Evolutionary conservation across 306 rosid genomes (phyloP), one percentile per base, ranked within the genome.

Genomic region (Erythrophleum fordii): DNA sequence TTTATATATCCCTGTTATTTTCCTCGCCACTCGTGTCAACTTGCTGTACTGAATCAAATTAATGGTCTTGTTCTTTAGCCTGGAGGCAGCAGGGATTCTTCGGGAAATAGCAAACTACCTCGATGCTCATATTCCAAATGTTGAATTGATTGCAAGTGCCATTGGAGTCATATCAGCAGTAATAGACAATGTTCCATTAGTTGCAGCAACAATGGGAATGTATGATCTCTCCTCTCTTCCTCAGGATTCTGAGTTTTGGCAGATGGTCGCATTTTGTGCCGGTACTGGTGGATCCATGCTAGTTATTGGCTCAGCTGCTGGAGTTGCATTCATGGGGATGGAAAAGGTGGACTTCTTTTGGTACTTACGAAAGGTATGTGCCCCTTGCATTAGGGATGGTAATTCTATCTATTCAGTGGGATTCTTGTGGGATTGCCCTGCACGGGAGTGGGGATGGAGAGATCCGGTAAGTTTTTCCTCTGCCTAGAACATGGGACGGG

Each of bases 261-360:
- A 93, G 87, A 69, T 95, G 83, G 12, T 91, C 59, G 98, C 97
- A 70, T 93, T 72, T 62, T 95, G 99, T 61, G 99, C 99, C 12
- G 97, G 98, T 44, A 93, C 99, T 9, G 99, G 99, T 52, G 98
- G 99, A 77, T 95, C 99, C 80, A 93, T 95, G 99, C 85, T 95
- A 16, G 66, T 95, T 70, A 91, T 91, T 81, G 99, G 99, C 75
- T 95, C 98, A 31, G 97, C 98, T 51, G 96, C 99, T 25, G 99
- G 99, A 82, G 97, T 91, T 71, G 98, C 99, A 51, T 91, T 91
- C 85, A 93, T 95, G 99, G 99, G 99, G 80, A 95, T 93, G 99
- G 99, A 95, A 85, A 95, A 90, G 79, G 97, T 95, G 84, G 91
- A 95, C 72, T 95, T 95, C 96, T 87, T 93, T 84, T 95, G 99